phyloP scores from a whole-genome alignment of 2,329 filamentous ascomycete genomes.

The Microsporum audouinii region DNA sequence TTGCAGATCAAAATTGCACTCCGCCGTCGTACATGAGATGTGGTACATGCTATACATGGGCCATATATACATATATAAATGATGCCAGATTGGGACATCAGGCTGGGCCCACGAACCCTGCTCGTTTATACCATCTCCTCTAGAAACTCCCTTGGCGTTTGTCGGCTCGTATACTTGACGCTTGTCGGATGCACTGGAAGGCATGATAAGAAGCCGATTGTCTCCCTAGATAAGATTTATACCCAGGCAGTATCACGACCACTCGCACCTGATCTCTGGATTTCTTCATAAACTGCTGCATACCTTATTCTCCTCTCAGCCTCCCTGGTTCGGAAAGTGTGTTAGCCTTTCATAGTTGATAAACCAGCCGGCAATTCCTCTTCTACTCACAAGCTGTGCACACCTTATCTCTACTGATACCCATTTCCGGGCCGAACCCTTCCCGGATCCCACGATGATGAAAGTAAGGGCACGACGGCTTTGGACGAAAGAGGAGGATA shows the following conservation, averaged over 20 bases:
- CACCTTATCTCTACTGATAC: neutral
- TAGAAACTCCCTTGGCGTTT: neutral
- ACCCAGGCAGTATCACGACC: neutral
- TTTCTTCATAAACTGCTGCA: neutral
- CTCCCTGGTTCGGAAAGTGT: neutral
- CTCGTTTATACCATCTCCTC: constrained; percentile 1
- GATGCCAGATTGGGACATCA: neutral
- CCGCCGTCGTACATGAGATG: constrained; percentile 3
- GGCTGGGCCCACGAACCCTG: constrained; percentile 2
- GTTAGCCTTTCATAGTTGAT: neutral
- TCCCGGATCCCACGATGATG: neutral
- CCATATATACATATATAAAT: neutral
- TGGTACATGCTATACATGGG: constrained; percentile 4
- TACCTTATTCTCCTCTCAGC: neutral
- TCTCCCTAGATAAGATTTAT: constrained; percentile 1
- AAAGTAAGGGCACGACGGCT: constrained; percentile 6
- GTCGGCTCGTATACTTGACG: constrained; percentile 2
- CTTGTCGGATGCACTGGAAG: neutral
- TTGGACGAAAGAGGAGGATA: constrained; percentile 6
- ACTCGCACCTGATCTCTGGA: neutral
- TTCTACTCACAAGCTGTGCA: neutral
- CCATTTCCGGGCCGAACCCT: neutral
- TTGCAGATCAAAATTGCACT: constrained; percentile 6
- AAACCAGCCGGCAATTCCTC: neutral
- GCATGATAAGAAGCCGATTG: constrained; percentile 2